Base-by-base conservation (phyloP, 371 early-diverging fungal genomes). In the Circinella minor region DNA sequence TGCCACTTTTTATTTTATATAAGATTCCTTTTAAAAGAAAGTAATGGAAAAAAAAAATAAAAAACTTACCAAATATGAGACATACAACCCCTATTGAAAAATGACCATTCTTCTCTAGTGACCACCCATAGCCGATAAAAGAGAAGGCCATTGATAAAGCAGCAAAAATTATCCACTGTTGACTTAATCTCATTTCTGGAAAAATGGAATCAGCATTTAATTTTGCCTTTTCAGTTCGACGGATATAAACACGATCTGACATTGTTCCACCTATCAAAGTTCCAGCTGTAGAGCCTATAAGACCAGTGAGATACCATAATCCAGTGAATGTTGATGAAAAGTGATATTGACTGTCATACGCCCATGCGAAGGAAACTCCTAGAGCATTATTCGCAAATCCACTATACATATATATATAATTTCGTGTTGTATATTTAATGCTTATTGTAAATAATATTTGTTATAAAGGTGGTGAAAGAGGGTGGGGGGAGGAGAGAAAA, bases 101-200 rank as follows among this genome's bases (percentile, higher is more conserved):
- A 67, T 82, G 82, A 3, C 78, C 73, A 43, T 84, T 69, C 46
- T 73, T 65, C 54, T 78, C 61, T 8, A 81, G 18, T 51, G 75
- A 75, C 85, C 85, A 84, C 0, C 85, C 85, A 69, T 74, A 84
- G 3, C 74, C 78, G 36, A 69, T 51, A n/a, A 74, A 78, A 13
- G 70, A 61, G 17, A 55, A 4, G 2, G 72, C 13, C 13, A 74
- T 66, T 1, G 79, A 15, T 18, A 67, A 27, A 36, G 78, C 61
- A 1, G 74, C 47, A 5, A 46, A 51, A 38, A 65, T 69, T 10
- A 79, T 64, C 7, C 70, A 13, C 11, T 51, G 20, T 0, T 74
- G 74, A 37, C 80, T 75, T 36, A 84, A 34, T 17, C 85, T 73
- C 76, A 81, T 73, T 59, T 84, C 85, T 3, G 81, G 81, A 65